Evolutionary conservation across 345 rosid species (phyloP).

Genomic region (Citrus inodora): DNA sequence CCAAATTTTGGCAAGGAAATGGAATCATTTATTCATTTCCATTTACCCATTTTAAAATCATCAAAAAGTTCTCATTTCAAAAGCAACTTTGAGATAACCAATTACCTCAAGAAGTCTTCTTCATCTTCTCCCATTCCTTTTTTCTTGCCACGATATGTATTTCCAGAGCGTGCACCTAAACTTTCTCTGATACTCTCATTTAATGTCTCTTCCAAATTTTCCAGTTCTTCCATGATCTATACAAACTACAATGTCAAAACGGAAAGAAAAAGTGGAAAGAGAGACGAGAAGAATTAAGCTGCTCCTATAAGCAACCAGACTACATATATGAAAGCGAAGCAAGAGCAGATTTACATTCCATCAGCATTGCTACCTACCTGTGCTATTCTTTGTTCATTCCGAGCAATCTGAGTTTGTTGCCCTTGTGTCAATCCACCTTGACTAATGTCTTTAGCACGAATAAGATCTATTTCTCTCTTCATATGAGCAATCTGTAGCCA

Average conservation of each 20-base stretch:
- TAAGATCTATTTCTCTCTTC: constrained; percentile 94
- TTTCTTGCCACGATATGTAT: constrained; percentile 40
- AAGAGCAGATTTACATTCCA: neutral
- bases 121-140: constrained; percentile 61
- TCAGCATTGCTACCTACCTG: constrained; percentile 42
- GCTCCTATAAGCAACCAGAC: neutral
- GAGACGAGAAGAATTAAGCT: neutral
- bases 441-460: constrained; percentile 88
- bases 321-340: neutral
- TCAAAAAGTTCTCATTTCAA: constrained; percentile 5
- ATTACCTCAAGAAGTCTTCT: constrained; percentile 65
- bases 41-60: neutral
- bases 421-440: constrained; percentile 99
- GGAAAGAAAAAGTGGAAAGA: neutral
- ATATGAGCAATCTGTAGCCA: constrained; percentile 76
- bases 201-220: constrained; percentile 91
- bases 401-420: constrained; percentile 97
- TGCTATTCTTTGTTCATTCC: constrained; percentile 88
- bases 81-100: constrained; percentile 4
- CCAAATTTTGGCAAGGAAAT: constrained; percentile 1
- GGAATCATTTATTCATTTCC: neutral
- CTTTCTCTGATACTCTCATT: constrained; percentile 95
- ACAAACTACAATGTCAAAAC: constrained; percentile 2
- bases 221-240: constrained; percentile 91
- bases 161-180: constrained; percentile 76